Percentiles rank a stretch among this genome's conserved stretches.
Conservation (phyloP, 345 rosid species). For the Citrus hindsii region DNA sequence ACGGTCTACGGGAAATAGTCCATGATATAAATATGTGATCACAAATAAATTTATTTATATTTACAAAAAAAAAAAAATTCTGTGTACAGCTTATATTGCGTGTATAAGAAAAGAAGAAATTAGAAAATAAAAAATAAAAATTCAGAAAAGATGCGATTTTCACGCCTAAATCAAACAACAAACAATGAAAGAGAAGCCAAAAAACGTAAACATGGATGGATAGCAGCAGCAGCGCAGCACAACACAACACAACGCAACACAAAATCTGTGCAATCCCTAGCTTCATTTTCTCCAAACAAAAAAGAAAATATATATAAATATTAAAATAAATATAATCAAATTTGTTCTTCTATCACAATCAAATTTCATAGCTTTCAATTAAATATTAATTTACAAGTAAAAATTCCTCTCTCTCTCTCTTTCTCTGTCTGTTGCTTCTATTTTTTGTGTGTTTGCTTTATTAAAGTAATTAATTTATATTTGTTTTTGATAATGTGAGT, state of each 20-base stretch:
- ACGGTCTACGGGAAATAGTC: background rate
- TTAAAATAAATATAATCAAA: background rate
- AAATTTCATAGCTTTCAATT: background rate
- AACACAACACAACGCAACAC: background rate
- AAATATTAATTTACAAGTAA: background rate
- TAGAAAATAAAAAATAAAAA: no score
- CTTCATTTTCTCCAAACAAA: background rate
- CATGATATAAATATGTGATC: no score
- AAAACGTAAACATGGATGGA: background rate
- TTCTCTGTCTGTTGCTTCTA: no score
- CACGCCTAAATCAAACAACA: background rate
- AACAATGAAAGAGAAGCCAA: background rate
- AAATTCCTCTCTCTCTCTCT: background rate
- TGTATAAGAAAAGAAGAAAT: background rate
- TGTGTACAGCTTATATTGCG: background rate
- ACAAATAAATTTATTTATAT: no score
- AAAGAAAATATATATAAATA: background rate
- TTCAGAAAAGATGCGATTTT: slow-evolving; percentile 1
- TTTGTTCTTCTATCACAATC: background rate
- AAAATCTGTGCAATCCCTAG: background rate
- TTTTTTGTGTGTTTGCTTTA: background rate
- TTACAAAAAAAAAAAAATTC: no score
- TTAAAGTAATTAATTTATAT: background rate
- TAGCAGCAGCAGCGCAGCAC: background rate
- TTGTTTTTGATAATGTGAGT: slow-evolving; percentile 7